Base-by-base conservation (phyloP, 2,329 filamentous ascomycete species). In the Aspergillus awamori region DNA sequence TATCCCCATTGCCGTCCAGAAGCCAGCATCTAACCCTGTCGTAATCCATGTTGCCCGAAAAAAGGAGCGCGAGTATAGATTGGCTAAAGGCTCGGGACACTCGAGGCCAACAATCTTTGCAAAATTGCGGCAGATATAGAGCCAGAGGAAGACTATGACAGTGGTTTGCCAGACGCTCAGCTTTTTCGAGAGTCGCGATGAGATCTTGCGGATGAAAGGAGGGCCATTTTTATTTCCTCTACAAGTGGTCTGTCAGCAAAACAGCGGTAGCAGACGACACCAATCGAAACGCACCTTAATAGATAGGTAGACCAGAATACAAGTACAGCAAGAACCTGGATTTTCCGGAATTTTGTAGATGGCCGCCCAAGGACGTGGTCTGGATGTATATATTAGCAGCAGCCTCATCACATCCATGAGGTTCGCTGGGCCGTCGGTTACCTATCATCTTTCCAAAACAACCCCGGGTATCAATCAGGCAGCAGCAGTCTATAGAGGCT, bases 1-100 rank as follows among this genome's bases (percentile, higher is more conserved):
- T 65, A 99, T 93, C 70, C 88, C 89, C 95, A 99, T 99, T 36
- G 95, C 95, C 0, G 93, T 97, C 95, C 95, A 99, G 77, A 97
- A 99, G 1, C 95, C 95, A 5, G 95, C 95, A 70, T 99, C 95
- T 63, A 99, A 80, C 0, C 93, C 95, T 0, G 95, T 99, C 57
- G 95, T 88, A 15, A 98, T 87, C 95, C 95, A 99, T 73, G 95
- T 99, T 58, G 95, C 95, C 53, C 95, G 89, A 76, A 97, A 99
- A 80, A 96, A 99, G 28, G 91, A 88, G 55, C 92, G 84, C 58
- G 91, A 92, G 80, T 99, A 99, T 75, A 98, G 89, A 72, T 96
- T 97, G 30, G 93, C 90, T 72, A 99, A 84, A 20, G 95, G 95
- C 71, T 99, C 95, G 4, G 95, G 94, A 67, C 90, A 93, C 68